Base-by-base conservation (phyloP, 306 rosid species). In the Rosa multiflora region DNA sequence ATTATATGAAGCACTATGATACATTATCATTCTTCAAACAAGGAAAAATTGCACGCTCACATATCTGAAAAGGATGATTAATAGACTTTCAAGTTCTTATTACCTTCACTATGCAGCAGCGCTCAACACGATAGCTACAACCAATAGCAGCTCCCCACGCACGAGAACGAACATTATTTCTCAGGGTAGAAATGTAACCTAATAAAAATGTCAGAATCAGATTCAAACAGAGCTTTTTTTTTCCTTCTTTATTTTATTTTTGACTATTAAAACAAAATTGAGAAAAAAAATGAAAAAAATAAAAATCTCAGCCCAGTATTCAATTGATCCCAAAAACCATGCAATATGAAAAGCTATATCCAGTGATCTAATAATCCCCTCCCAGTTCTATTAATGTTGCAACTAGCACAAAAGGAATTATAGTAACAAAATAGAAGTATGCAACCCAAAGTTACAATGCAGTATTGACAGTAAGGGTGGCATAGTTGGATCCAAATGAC, bases 91-190 rank as follows among this genome's bases (percentile, higher is more conserved):
- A 74, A 74, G 67, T 77, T 73, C 29, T 66, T 63, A 85, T 51
- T 75, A 94, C 98, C 98, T 94, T 94, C 78, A 92, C 89, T 47
- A 94, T 94, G 92, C 97, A 94, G 72, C 99, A 94, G 76, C 90
- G 87, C 85, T 94, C 97, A 80, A 94, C 89, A 77, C 86, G 84
- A 78, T 89, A 94, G 79, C 99, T 94, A 86, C 99, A 92, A 79
- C 99, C 97, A 87, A 90, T 90, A 84, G 97, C 93, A 81, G 97
- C 99, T 82, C 97, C 99, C 99, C 99, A 94, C 7, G 97, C 97
- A 69, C 99, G 99, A 32, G 99, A 94, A 51, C 99, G 95, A 37
- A 94, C 97, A 76, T 92, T 94, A 83, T 94, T 94, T 87, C 99
- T 89, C 85, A 89, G 78, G 49, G 97, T 88, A 48, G 99, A 94